These are phyloP conservation scores for Hemileccinum rubropunctum DNA, from an alignment of 768 basidiomycete genomes.

Conservation along the genomic window DNA sequence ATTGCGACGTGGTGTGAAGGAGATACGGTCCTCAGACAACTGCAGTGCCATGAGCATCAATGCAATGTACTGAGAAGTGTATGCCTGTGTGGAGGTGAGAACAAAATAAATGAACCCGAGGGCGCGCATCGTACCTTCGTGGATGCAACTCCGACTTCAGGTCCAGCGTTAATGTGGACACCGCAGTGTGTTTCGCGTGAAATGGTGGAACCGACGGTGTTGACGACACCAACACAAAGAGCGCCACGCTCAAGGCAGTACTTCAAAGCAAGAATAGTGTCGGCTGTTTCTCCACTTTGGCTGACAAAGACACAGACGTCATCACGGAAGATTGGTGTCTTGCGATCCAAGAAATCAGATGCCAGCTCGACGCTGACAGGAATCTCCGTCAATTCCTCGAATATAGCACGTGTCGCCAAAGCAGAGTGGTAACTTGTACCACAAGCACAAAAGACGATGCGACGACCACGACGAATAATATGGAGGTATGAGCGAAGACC, in stretches of 20 bases:
- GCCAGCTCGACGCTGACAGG: constrained; percentile 96
- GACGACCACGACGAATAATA: constrained; percentile 91
- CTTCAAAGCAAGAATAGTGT: constrained; percentile 92
- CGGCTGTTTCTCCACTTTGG: constrained; percentile 98
- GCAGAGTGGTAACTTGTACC: constrained; percentile 98
- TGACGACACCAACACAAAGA: constrained; percentile 95
- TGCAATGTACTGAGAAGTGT: constrained; percentile 98
- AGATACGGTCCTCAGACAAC: constrained; percentile 95
- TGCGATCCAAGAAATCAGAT: constrained; percentile 97
- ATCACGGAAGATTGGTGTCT: constrained; percentile 99
- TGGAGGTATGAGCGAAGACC: constrained; percentile 93
- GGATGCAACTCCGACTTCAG: constrained; percentile 98
- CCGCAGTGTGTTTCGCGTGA: constrained; percentile 99
- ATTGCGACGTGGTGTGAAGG: constrained; percentile 84
- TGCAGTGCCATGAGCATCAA: constrained; percentile 98
- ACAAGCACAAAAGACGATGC: constrained; percentile 97
- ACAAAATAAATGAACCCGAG: not conserved
- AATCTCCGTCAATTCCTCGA: constrained; percentile 98
- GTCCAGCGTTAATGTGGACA: constrained; percentile 99
- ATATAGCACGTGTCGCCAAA: constrained; percentile 94
- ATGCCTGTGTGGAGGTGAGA: constrained; percentile 54
- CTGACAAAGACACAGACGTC: constrained; percentile 96
- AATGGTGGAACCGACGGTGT: constrained; percentile 96
- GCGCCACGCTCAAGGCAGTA: constrained; percentile 98
- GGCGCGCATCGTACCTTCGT: constrained; percentile 64